A percentile compares a stretch with the other conserved stretches of the same genome.
Conservation (phyloP, 352 stramenopile genomes). For the Phytopythium chamaehyphon region DNA sequence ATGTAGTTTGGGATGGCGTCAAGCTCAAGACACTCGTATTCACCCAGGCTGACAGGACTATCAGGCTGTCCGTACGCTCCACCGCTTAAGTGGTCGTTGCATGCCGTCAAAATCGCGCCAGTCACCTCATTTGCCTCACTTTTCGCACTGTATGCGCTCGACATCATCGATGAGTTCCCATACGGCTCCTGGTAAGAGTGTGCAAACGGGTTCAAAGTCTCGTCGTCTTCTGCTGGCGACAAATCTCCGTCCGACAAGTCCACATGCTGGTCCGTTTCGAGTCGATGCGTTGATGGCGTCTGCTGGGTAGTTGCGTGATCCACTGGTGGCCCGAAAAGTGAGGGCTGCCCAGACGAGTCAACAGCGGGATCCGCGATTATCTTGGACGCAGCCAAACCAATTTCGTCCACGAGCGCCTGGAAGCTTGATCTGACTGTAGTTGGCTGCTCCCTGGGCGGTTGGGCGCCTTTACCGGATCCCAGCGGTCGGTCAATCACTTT, state of each 20-base stretch:
- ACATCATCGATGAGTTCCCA: constrained; percentile 20
- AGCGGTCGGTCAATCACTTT: constrained; percentile 5
- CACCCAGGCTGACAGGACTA: constrained; percentile 50
- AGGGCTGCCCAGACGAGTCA: background rate
- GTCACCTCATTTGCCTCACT: background rate
- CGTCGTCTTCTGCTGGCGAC: constrained; percentile 33
- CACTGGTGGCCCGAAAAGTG: background rate
- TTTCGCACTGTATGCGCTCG: constrained; percentile 23
- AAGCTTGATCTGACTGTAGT: background rate
- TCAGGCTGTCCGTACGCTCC: constrained; percentile 21
- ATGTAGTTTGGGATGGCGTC: constrained; percentile 73
- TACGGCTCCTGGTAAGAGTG: constrained; percentile 36
- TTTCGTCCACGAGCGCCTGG: constrained; percentile 3
- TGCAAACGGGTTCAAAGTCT: constrained; percentile 69
- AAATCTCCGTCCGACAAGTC: background rate
- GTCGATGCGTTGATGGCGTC: background rate
- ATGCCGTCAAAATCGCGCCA: no score
- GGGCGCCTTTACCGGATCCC: no score
- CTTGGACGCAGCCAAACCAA: constrained; percentile 3
- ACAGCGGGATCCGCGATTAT: background rate
- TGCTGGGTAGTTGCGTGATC: background rate
- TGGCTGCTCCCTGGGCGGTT: background rate
- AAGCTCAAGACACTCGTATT: constrained; percentile 73
- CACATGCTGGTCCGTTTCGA: background rate
- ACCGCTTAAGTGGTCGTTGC: constrained; percentile 1